Base-by-base conservation (phyloP, 2,329 filamentous ascomycete genomes). In the Raffaelea albimanens region DNA sequence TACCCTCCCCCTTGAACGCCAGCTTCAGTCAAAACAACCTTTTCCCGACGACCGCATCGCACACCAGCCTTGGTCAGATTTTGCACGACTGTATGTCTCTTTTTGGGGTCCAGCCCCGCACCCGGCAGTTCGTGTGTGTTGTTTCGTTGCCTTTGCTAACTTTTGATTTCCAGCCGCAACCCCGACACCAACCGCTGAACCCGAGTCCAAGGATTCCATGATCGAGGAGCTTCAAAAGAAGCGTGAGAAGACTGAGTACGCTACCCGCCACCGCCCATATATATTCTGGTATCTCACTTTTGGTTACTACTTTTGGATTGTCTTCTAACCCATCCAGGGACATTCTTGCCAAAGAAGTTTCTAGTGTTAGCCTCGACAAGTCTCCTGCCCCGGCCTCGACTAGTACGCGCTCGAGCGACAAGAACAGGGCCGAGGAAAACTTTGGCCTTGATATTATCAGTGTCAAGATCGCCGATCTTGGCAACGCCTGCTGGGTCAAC, bases 401-500 rank as follows among this genome's bases (percentile, higher is more conserved):
- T 19, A 48, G 41, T n/a, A 36, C 36, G 2, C 67, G 75, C 16
- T 69, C 70, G 23, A 59, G 67, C 46, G 82, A 87, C 59, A 84
- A 85, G 65, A 76, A 69, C 55, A 73, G 72, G 57, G 62, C 68
- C 53, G 79, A 82, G 55, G 48, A 52, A n/a, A 77, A 87, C 25
- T 29, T 29, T 60, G 59, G 67, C 57, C 59, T 72, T 56, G 86
- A 90, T 53, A 85, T 89, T 55, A 97, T 98, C 58, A 96, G 91
- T 31, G 93, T 98, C 65, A 98, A 98, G 71, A 98, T 98, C 70
- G 93, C 93, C 39, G 93, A 98, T 71, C 73, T 98, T 48, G 93
- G 93, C 51, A 98, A 98, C 63, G 93, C 93, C 19, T 98, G 93
- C 71, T 98, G 93, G 93, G 90, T 95, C 23, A 89, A 89, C 55